Percentiles rank a stretch among this genome's conserved stretches.
phyloP scores from a whole-genome alignment of 345 rosid genomes.

The Eutrema heterophyllum region DNA sequence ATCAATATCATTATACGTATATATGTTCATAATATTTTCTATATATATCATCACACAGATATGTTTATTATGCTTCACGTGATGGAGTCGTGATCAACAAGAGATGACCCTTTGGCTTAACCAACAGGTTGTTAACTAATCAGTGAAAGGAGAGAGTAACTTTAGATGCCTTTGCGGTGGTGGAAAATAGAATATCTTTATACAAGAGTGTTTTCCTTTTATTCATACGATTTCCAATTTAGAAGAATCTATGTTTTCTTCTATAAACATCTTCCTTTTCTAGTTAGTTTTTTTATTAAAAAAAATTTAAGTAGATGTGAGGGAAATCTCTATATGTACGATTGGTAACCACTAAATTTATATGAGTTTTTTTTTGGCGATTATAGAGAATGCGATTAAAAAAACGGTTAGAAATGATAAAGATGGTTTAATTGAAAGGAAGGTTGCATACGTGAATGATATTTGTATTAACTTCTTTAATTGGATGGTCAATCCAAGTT shows the following conservation, averaged over 20 bases:
- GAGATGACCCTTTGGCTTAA: slow-evolving; percentile 27
- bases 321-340: not conserved
- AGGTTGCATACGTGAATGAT: not conserved
- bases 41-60: not conserved
- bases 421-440: no score
- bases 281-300: not conserved
- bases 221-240: not conserved
- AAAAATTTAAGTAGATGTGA: not conserved
- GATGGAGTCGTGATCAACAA: slow-evolving; percentile 27
- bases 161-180: slow-evolving; percentile 24
- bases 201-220: slow-evolving; percentile 4
- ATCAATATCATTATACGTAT: not conserved
- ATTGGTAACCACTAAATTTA: no score
- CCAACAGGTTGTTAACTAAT: slow-evolving; percentile 7
- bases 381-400: no score
- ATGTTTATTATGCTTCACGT: slow-evolving; percentile 2
- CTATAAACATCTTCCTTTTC: not conserved
- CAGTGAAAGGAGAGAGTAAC: slow-evolving; percentile 13
- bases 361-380: no score
- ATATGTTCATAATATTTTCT: not conserved
- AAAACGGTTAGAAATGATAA: no score
- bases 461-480: not conserved
- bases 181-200: slow-evolving; percentile 21
- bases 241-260: slow-evolving; percentile 14
- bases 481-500: no score